Evolutionary conservation across 1,284 basidiomycete species (phyloP), one percentile per base, ranked within the genome.

Genomic region (Trichosporon inkin): DNA sequence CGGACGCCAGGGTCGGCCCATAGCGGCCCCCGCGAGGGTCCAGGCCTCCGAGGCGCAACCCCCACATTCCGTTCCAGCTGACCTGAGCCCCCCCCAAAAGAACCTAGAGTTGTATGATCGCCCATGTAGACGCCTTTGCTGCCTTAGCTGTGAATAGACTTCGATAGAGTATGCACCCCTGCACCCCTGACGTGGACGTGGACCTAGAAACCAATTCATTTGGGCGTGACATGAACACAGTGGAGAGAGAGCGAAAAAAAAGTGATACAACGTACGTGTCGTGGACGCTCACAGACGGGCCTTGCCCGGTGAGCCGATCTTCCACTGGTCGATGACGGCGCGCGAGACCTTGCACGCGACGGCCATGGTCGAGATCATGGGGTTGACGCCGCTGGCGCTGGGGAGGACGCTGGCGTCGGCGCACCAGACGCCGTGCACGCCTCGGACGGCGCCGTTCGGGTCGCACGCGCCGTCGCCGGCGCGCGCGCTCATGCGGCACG

Each of bases 331-430:
- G 7, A 60, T 53, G 20, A 62, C 36, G 10, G 58, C 58, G 13
- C 62, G 53, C 17, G 57, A 60, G 2, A 69, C 59, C 60, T 61
- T 62, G 51, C 60, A 53, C 28, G 62, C 63, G 17, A 67, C 60
- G 11, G 69, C 63, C 71, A 72, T 70, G 20, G 66, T 69, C 7
- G 80, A 78, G 53, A 81, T 71, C 79, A 81, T 80, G 0, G 80
- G 80, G 64, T 81, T 81, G 58, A 81, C 80, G 32, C 79, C 80
- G 3, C 72, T 72, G 4, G 78, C 74, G 51, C 75, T 76, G 10
- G 78, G 78, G 59, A 81, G 71, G 38, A 74, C 68, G 36, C 71
- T 74, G 22, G 79, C 80, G 55, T 81, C 80, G 7, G 80, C 80
- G 22, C 80, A 71, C 68, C 78, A 81, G n/a, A 81, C 70, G 16